phyloP scores from a whole-genome alignment of 345 rosid genomes.

The Gossypium rotundifolium region DNA sequence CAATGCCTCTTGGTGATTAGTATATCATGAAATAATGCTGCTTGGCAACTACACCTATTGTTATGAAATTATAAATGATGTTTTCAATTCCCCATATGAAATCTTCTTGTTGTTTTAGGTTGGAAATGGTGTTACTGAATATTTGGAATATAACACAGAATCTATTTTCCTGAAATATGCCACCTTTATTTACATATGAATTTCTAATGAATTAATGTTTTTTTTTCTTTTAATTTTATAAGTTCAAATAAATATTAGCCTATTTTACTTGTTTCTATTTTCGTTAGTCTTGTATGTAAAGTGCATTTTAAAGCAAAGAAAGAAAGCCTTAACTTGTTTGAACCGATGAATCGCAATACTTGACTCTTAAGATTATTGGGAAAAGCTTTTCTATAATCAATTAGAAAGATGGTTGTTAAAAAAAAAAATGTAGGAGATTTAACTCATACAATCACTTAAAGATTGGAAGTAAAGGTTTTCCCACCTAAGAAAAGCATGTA shows the following conservation, averaged over 20 bases:
- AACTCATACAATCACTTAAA: too few relatives aligned
- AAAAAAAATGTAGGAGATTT: background rate
- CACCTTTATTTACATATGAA: too few relatives aligned
- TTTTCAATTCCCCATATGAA: background rate
- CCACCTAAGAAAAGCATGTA: background rate
- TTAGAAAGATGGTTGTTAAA: background rate
- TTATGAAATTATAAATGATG: background rate
- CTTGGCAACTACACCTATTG: background rate
- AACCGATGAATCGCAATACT: background rate
- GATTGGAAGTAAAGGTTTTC: background rate
- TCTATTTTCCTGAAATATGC: too few relatives aligned
- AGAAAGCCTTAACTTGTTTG: background rate
- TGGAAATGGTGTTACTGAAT: background rate
- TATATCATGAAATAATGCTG: background rate
- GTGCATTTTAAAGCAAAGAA: background rate
- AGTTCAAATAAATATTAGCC: too few relatives aligned
- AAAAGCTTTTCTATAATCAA: background rate
- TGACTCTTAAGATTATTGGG: background rate
- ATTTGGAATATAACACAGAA: too few relatives aligned
- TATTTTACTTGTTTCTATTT: too few relatives aligned
- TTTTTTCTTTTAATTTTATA: too few relatives aligned
- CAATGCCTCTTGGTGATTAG: background rate
- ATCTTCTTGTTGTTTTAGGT: background rate
- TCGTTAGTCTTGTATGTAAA: background rate
- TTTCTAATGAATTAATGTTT: too few relatives aligned